A percentile compares a stretch with the other conserved stretches of the same genome.
Conservation (phyloP, 2,329 filamentous ascomycete species). For the Fusarium palustre region DNA sequence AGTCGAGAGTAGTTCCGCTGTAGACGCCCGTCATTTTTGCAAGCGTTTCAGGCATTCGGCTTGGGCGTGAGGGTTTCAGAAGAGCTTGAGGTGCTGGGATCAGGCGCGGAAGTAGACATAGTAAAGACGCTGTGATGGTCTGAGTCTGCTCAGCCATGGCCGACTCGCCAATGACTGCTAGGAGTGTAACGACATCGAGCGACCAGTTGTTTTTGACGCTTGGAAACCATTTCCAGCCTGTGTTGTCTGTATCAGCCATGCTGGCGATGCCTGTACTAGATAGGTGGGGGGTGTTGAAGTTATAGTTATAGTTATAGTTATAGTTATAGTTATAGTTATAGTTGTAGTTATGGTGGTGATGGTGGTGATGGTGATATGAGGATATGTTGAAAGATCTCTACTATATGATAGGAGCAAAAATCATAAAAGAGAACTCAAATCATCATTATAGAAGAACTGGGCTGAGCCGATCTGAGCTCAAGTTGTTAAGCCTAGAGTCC, state of each 20-base stretch:
- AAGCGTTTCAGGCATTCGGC: conserved; percentile 65
- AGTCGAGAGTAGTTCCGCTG: conserved; percentile 65
- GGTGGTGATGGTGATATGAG: background rate
- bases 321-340: too few relatives aligned
- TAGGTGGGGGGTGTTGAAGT: background rate
- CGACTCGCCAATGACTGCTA: conserved; percentile 72
- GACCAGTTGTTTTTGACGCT: conserved; percentile 60
- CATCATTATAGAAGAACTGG: background rate
- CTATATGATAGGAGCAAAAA: background rate
- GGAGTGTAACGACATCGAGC: conserved; percentile 71
- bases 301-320: background rate
- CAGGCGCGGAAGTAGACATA: conserved; percentile 69
- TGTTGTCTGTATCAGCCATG: conserved; percentile 45
- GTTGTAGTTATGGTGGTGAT: too few relatives aligned
- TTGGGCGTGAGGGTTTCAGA: conserved; percentile 66
- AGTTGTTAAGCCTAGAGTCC: background rate
- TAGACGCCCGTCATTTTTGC: conserved; percentile 69
- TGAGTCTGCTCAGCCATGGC: conserved; percentile 69
- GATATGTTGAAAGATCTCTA: background rate
- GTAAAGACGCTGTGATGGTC: conserved; percentile 67
- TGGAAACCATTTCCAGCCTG: conserved; percentile 59
- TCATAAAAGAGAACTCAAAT: background rate
- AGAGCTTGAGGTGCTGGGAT: conserved; percentile 72
- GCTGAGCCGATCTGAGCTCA: background rate
- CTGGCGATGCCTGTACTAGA: background rate